Conservation (phyloP, 345 rosid genomes). For the Boechera divaricarpa region DNA sequence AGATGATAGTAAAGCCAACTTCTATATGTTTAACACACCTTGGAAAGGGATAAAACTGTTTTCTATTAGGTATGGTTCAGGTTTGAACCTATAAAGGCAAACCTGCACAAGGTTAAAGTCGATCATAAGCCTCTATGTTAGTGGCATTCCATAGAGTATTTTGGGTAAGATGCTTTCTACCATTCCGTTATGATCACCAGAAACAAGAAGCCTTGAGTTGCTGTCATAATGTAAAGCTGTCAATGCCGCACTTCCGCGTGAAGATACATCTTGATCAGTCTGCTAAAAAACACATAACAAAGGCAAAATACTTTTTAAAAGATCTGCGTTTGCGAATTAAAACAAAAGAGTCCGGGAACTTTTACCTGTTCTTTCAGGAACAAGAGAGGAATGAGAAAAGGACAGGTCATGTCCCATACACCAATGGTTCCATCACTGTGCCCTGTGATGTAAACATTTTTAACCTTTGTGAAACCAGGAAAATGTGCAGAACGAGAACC, state of each 20-base stretch:
- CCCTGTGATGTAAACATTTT: conserved; percentile 80
- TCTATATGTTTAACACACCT: conserved; percentile 50
- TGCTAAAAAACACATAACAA: conserved; percentile 48
- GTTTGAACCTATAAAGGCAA: conserved; percentile 71
- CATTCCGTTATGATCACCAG: conserved; percentile 87
- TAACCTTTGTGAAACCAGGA: conserved; percentile 74
- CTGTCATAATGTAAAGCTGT: conserved; percentile 71
- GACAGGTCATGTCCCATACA: conserved; percentile 86
- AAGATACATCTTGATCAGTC: conserved; percentile 72
- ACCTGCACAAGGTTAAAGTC: conserved; percentile 53
- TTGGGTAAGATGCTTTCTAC: conserved; percentile 43
- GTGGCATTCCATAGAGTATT: neutral
- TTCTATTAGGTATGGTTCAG: conserved; percentile 72
- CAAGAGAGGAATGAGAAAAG: conserved; percentile 63
- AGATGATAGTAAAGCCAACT: neutral
- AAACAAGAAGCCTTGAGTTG: conserved; percentile 59
- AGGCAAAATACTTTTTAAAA: neutral
- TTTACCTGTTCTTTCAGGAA: conserved; percentile 80
- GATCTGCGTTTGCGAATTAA: neutral
- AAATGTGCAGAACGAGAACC: conserved; percentile 51
- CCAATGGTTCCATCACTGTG: conserved; percentile 82
- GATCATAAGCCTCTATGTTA: neutral
- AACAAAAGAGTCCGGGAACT: neutral
- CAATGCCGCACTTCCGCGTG: conserved; percentile 63
- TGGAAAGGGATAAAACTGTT: conserved; percentile 64